Conservation (phyloP, 1,284 basidiomycete species). For the Wolfiporia cocos region DNA sequence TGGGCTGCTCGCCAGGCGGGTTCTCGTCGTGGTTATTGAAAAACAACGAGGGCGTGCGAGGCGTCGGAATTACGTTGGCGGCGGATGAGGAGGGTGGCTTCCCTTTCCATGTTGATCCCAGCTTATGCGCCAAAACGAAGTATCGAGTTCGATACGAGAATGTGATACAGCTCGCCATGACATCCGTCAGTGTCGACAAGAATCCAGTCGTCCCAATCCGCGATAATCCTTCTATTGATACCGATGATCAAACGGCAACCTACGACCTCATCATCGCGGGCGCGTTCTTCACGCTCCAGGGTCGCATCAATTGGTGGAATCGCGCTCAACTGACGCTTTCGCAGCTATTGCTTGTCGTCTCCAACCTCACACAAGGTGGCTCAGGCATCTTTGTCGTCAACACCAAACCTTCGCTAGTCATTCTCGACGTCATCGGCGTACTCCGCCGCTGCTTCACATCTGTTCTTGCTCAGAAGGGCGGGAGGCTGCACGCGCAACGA, state of each 20-base stretch:
- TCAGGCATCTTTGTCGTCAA: slow-evolving; percentile 12
- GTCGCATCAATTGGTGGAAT: slow-evolving; percentile 3
- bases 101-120: slow-evolving; percentile 4
- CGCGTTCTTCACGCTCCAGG: slow-evolving; percentile 12
- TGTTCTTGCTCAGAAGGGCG: slow-evolving; percentile 6
- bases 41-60: slow-evolving; percentile 10
- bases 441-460: slow-evolving; percentile 9
- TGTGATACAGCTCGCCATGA: slow-evolving; percentile 6
- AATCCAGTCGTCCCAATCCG: neutral
- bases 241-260: neutral
- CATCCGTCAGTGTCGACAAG: neutral
- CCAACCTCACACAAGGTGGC: slow-evolving; percentile 10
- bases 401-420: slow-evolving; percentile 11
- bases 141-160: slow-evolving; percentile 9
- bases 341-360: slow-evolving; percentile 11
- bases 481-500: slow-evolving; percentile 3
- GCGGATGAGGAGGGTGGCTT: slow-evolving; percentile 9
- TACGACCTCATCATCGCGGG: slow-evolving; percentile 16
- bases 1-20: slow-evolving; percentile 17
- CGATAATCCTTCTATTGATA: neutral
- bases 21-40: slow-evolving; percentile 16
- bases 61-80: slow-evolving; percentile 16
- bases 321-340: slow-evolving; percentile 8
- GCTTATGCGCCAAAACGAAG: neutral
- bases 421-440: slow-evolving; percentile 11